A percentile compares a stretch with the other conserved stretches of the same genome.
Evolutionary conservation across 2,329 filamentous ascomycete genomes (phyloP).

Genomic region (Microsporum ferrugineum): DNA sequence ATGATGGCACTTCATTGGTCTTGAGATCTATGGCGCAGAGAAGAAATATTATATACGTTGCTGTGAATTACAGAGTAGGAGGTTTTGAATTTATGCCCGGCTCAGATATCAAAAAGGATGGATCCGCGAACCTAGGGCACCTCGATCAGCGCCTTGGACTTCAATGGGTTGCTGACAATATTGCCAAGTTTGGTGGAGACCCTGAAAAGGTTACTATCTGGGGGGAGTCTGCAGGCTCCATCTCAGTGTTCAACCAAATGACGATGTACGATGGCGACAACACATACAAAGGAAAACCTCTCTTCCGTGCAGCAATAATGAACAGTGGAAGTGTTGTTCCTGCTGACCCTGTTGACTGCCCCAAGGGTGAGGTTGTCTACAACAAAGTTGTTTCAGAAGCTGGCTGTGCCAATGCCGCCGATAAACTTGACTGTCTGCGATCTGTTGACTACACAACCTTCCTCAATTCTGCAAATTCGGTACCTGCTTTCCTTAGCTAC

Average conservation of each 20-base stretch:
- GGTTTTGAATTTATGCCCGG: conserved; percentile 65
- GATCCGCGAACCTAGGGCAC: conserved; percentile 58
- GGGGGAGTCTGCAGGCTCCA: conserved; percentile 61
- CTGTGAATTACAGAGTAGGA: conserved; percentile 65
- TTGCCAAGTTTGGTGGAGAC: conserved; percentile 66
- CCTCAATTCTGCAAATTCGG: conserved; percentile 56
- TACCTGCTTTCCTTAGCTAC: conserved; percentile 58
- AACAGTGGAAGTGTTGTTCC: conserved; percentile 56
- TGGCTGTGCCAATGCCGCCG: conserved; percentile 37
- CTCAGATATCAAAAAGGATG: conserved; percentile 55
- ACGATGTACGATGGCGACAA: conserved; percentile 59
- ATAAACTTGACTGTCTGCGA: conserved; percentile 39
- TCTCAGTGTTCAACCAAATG: conserved; percentile 69
- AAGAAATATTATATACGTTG: conserved; percentile 62
- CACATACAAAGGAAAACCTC: conserved; percentile 59
- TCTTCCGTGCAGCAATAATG: conserved; percentile 73
- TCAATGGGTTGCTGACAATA: conserved; percentile 68
- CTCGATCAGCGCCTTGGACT: conserved; percentile 62
- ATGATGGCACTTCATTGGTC: conserved; percentile 27
- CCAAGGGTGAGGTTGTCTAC: conserved; percentile 51
- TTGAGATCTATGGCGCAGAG: conserved; percentile 34
- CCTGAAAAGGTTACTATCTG: conserved; percentile 67
- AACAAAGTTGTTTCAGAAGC: conserved; percentile 37
- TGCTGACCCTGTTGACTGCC: conserved; percentile 51
- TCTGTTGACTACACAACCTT: conserved; percentile 36